Conservation (phyloP, 1,139 yeast genomes). For the Barnettozyma hawaiiensis region DNA sequence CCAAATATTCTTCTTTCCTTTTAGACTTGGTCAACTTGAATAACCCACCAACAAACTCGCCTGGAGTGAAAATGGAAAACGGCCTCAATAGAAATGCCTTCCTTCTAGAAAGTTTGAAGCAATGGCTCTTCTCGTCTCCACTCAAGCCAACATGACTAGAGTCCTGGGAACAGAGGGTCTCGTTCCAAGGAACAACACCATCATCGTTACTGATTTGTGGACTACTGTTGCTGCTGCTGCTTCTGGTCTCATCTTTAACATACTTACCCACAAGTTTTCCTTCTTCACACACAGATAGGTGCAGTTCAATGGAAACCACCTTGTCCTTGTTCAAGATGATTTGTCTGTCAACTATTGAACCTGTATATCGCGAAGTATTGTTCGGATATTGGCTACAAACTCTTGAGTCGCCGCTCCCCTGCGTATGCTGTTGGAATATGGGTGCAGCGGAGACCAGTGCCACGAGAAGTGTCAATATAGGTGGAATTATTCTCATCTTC, state of each 20-base stretch:
- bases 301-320: conserved; percentile 7
- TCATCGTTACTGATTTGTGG: not conserved
- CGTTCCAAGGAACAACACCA: conserved; percentile 14
- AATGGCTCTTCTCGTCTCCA: conserved; percentile 18
- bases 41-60: conserved; percentile 57
- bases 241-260: conserved; percentile 7
- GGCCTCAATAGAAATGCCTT: conserved; percentile 47
- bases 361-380: conserved; percentile 9
- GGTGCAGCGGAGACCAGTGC: not conserved
- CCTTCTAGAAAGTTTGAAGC: conserved; percentile 56
- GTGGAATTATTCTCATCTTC: conserved; percentile 1
- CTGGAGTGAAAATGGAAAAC: conserved; percentile 47
- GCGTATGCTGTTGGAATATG: conserved; percentile 1
- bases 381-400: conserved; percentile 14
- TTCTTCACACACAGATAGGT: conserved; percentile 12
- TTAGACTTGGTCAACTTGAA: conserved; percentile 26
- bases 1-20: conserved; percentile 4
- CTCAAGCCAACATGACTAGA: not conserved
- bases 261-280: conserved; percentile 9
- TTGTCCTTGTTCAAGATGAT: conserved; percentile 2
- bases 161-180: conserved; percentile 8
- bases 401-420: conserved; percentile 8
- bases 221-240: too few species aligned
- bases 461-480: not conserved
- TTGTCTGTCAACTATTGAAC: conserved; percentile 16